A percentile compares a stretch with the other conserved stretches of the same genome.
These are phyloP conservation scores for Linnemannia schmuckeri DNA, from an alignment of 192 early-diverging fungal genomes.

Conservation along the genomic window DNA sequence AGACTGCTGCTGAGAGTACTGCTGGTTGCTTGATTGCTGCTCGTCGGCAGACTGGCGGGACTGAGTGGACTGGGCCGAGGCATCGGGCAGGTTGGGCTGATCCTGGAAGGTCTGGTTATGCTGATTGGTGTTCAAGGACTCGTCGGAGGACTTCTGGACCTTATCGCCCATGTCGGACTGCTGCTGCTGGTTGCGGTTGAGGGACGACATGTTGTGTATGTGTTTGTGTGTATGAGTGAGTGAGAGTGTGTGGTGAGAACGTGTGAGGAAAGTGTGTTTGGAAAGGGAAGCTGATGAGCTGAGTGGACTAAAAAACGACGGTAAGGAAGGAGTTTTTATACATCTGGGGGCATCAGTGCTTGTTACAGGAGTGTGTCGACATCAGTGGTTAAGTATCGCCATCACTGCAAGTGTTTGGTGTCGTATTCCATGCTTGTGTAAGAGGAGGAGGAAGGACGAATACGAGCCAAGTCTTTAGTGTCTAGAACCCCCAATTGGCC, in stretches of 20 bases:
- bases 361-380: background rate
- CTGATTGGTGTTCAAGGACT: background rate
- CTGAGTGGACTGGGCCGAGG: conserved; percentile 12
- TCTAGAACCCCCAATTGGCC: background rate
- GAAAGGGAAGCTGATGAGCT: background rate
- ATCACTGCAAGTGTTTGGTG: background rate
- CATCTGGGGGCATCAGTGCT: background rate
- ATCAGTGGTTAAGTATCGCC: background rate
- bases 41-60: background rate
- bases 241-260: background rate
- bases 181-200: background rate
- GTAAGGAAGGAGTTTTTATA: background rate
- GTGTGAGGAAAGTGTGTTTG: too few species aligned
- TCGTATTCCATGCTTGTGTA: background rate
- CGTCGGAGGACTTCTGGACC: conserved; percentile 7
- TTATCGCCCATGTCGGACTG: conserved; percentile 1
- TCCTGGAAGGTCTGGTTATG: background rate
- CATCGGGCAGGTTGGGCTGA: background rate
- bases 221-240: background rate
- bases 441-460: background rate
- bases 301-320: background rate
- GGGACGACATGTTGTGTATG: conserved; percentile 3
- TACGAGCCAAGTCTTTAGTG: background rate
- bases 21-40: conserved; percentile 4
- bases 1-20: conserved; percentile 8